Evolutionary conservation across 1,284 basidiomycete genomes (phyloP), one percentile per base, ranked within the genome.

Genomic region (Pseudozyma thailandica): DNA sequence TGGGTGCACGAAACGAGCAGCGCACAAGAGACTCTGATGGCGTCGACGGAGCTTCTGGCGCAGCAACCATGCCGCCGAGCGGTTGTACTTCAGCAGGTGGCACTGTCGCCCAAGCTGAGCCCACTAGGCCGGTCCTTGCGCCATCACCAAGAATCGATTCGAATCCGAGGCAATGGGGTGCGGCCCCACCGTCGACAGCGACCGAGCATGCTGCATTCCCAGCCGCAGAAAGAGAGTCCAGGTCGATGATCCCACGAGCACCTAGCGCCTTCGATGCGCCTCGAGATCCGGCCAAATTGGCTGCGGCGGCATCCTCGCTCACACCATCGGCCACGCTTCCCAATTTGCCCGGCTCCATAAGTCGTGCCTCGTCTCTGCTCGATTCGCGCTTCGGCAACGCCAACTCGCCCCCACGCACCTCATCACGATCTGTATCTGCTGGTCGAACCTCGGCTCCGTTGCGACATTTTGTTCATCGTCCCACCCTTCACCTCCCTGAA

Each of bases 391-490:
- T 63, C 8, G 70, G 59, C 4, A 63, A 60, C 33, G 56, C 70
- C n/a, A 52, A 47, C 20, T 72, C 70, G 43, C 70, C 70, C 1
- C 70, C 70, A 18, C 63, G 70, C 28, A 72, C 70, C 23, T 72
- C 70, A 4, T 72, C 70, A 1, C 45, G 70, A 23, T 47, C 64
- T 6, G 21, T 43, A 18, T 51, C 70, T 10, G 20, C 27, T 13
- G 30, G 37, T 27, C 59, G 63, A 21, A 56, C 70, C 1, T 54
- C 65, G 1, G 68, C 56, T 7, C 78, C 79, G 15, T 70, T 82
- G 62, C 75, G 81, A 23, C 80, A 82, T 63, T 82, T 80, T 55
- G 59, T 80, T 6, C 81, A 82, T 47, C 59, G 71, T 16, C 80
- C 80, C 0, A 57, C 75, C 4, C 50, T 82, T 35, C 76, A 78